These are phyloP conservation scores for Penicillium soppii DNA, from an alignment of 495 filamentous ascomycete genomes.

Conservation along the genomic window DNA sequence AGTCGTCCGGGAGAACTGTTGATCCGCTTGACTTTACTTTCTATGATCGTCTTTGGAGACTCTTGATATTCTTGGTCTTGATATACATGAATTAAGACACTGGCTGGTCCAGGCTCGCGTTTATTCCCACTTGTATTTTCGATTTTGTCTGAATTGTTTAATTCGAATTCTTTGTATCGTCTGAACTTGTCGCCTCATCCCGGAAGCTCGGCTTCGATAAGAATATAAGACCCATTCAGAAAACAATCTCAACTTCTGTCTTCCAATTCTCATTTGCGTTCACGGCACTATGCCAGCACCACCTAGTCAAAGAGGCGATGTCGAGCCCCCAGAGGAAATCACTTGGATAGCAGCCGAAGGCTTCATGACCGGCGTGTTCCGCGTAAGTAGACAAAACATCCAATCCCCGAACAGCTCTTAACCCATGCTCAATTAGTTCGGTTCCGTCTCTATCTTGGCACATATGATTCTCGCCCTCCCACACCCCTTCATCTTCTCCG, in stretches of 20 bases:
- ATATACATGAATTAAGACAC: slow-evolving; percentile 6
- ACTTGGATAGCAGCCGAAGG: slow-evolving; percentile 41
- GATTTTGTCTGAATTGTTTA: too few relatives aligned
- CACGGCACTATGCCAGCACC: slow-evolving; percentile 38
- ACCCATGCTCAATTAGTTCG: slow-evolving; percentile 32
- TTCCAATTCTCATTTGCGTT: background rate
- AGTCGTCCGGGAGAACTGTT: slow-evolving; percentile 28
- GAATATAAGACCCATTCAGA: background rate
- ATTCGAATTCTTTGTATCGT: background rate
- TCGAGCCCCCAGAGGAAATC: slow-evolving; percentile 44
- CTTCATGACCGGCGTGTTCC: slow-evolving; percentile 45
- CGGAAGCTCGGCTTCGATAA: slow-evolving; percentile 11
- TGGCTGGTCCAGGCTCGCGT: slow-evolving; percentile 23
- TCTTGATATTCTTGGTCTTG: background rate
- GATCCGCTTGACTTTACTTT: slow-evolving; percentile 20
- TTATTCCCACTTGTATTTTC: background rate
- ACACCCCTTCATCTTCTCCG: slow-evolving; percentile 45
- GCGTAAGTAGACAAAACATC: slow-evolving; percentile 30
- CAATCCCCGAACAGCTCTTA: background rate
- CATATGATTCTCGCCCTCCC: slow-evolving; percentile 49
- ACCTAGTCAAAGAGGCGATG: slow-evolving; percentile 32
- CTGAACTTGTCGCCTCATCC: slow-evolving; percentile 1
- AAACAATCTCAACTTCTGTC: background rate
- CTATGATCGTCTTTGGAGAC: background rate
- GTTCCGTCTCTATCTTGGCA: slow-evolving; percentile 47